Conservation (phyloP, 805 yeast species). For the Middelhovenomyces tepae region DNA sequence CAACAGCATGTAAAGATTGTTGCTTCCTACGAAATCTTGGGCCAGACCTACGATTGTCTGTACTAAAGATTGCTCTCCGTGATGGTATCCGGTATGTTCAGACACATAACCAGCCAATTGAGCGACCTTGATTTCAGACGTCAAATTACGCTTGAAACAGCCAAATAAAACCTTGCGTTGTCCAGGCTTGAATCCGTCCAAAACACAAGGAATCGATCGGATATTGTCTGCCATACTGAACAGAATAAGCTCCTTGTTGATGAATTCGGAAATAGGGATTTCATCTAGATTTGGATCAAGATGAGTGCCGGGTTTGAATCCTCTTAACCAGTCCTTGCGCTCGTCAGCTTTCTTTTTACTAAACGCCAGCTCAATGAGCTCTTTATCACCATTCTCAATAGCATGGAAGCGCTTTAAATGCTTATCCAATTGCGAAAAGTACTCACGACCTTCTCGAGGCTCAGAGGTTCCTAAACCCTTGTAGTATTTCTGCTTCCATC, state of each 20-base stretch:
- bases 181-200: constrained; percentile 96
- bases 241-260: constrained; percentile 87
- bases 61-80: constrained; percentile 81
- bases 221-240: constrained; percentile 96
- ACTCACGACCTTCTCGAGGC: constrained; percentile 70
- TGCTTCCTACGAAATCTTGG: constrained; percentile 89
- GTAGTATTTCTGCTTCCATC: constrained; percentile 92
- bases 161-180: constrained; percentile 90
- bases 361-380: constrained; percentile 81
- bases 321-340: constrained; percentile 92
- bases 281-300: constrained; percentile 66
- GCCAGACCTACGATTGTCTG: constrained; percentile 92
- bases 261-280: constrained; percentile 88
- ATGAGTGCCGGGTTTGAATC: constrained; percentile 85
- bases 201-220: constrained; percentile 86
- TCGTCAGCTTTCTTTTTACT: constrained; percentile 94
- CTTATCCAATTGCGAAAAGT: constrained; percentile 73
- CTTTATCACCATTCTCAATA: constrained; percentile 63
- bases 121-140: constrained; percentile 75
- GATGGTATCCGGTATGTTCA: constrained; percentile 88
- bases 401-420: constrained; percentile 83
- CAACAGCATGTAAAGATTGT: constrained; percentile 71
- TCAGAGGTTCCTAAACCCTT: constrained; percentile 98
- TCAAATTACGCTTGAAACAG: constrained; percentile 72
- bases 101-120: constrained; percentile 85